Evolutionary conservation across 164 flowering plant genomes (phyloP).

Genomic region (Chimonanthus salicifolius): DNA sequence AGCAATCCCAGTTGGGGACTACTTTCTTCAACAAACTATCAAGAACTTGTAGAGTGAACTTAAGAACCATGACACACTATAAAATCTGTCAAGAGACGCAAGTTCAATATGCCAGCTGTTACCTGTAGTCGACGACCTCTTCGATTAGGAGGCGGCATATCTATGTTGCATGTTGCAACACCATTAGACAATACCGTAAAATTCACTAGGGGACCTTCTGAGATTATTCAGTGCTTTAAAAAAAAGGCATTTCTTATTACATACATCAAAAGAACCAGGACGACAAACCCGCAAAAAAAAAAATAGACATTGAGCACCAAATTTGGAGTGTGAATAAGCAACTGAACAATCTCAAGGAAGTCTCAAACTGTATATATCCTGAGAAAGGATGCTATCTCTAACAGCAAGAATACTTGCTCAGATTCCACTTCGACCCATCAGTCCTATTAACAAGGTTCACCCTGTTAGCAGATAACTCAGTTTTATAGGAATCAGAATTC

Average conservation of each 20-base stretch:
- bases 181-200: too few species aligned
- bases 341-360: conserved; percentile 5
- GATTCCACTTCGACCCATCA: conserved; percentile 22
- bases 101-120: too few species aligned
- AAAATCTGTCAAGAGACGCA: too few species aligned
- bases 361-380: neutral
- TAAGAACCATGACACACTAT: too few species aligned
- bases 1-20: too few species aligned
- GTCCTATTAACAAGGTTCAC: conserved; percentile 29
- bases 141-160: too few species aligned
- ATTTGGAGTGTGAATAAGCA: conserved; percentile 5
- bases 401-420: conserved; percentile 30
- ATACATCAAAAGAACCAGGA: conserved; percentile 1
- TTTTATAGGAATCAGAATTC: conserved; percentile 38
- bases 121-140: too few species aligned
- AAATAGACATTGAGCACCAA: conserved; percentile 1
- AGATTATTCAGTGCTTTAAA: neutral
- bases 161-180: too few species aligned
- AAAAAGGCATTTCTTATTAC: conserved; percentile 1
- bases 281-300: neutral
- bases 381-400: conserved; percentile 15
- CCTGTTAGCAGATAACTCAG: conserved; percentile 33
- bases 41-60: too few species aligned
- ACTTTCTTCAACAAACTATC: too few species aligned
- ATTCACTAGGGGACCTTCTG: conserved; percentile 1